Evolutionary conservation across 108 stramenopile genomes (phyloP), one percentile per base, ranked within the genome.

Genomic region (Cyclostephanos tholiformis): DNA sequence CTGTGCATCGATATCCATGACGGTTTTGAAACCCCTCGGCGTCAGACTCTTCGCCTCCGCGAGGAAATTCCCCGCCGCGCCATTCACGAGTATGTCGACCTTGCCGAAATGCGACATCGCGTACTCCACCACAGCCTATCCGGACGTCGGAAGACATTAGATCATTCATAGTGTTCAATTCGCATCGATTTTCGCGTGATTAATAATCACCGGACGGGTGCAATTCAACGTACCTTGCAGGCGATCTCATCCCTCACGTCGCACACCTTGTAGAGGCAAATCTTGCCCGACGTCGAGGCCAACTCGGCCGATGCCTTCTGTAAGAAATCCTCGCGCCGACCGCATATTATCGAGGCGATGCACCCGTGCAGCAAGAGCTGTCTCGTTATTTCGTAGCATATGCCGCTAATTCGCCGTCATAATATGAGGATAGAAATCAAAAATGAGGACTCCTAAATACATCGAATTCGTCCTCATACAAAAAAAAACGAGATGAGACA

Each of bases 31-130:
- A 38, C 92, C 96, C 78, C 96, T 96, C n/a, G 95, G 93, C 35
- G 67, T 84, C 38, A 97, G 76, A 51, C 80, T 82, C 56, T 89
- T 76, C 4, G 95, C 97, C 58, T 89, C 85, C 2, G 93, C 87
- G 16, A 97, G 76, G 76, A 97, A 97, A 70, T 97, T 97, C 36
- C 97, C 97, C 1, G 97, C 97, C 2, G 97, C 97, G 19, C 89
- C 91, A 72, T 96, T 94, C 17, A 96, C 81, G 35, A 96, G 64
- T 69, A 96, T 90, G 82, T 90, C 91, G n/a, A 93, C 67, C 51
- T 77, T 69, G 16, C 92, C 92, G 80, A 81, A 91, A 27, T 82
- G 57, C 25, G 76, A 38, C 29, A 87, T 23, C 19, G 82, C 70
- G 65, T 76, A 87, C 26, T 87, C 65, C 20, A 94, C 90, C 1